A percentile compares a stretch with the other conserved stretches of the same genome.
phyloP scores from a whole-genome alignment of 2,329 filamentous ascomycete species.

The Colletotrichum godetiae region DNA sequence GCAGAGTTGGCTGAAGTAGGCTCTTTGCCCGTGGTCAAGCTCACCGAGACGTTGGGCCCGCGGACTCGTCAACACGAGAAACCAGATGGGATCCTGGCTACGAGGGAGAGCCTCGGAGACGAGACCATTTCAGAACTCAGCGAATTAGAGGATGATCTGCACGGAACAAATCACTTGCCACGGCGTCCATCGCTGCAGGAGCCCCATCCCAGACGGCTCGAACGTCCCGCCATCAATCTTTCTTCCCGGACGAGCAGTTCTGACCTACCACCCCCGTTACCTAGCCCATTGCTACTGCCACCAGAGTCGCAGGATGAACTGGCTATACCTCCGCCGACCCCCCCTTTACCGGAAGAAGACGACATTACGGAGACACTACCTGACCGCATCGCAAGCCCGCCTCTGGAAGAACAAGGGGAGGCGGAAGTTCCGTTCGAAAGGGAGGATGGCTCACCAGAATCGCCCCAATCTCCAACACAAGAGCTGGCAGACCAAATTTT shows the following conservation, averaged over 20 bases:
- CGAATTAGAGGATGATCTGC: constrained; percentile 61
- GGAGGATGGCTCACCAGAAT: constrained; percentile 30
- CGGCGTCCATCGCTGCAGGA: constrained; percentile 23
- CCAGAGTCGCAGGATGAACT: constrained; percentile 25
- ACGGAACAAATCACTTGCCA: constrained; percentile 6
- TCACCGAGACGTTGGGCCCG: constrained; percentile 37
- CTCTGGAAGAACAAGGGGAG: constrained; percentile 10
- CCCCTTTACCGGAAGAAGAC: constrained; percentile 30
- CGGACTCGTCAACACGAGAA: constrained; percentile 20
- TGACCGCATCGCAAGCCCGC: constrained; percentile 16
- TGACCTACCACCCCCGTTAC: constrained; percentile 1
- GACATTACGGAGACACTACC: neutral
- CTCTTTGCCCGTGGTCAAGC: constrained; percentile 37
- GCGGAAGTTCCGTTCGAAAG: constrained; percentile 9
- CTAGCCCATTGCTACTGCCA: constrained; percentile 23
- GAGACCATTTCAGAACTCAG: constrained; percentile 62
- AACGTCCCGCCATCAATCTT: constrained; percentile 8
- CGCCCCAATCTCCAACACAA: constrained; percentile 55
- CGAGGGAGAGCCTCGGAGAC: constrained; percentile 34
- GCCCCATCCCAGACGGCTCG: neutral
- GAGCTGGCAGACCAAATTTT: constrained; percentile 67
- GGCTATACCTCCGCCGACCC: constrained; percentile 28
- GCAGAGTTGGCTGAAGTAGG: constrained; percentile 50
- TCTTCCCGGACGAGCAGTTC: constrained; percentile 13
- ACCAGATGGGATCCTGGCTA: constrained; percentile 26